Evolutionary conservation across 2,329 filamentous ascomycete species (phyloP), one percentile per base, ranked within the genome.

Genomic region (Anisogramma anomala): DNA sequence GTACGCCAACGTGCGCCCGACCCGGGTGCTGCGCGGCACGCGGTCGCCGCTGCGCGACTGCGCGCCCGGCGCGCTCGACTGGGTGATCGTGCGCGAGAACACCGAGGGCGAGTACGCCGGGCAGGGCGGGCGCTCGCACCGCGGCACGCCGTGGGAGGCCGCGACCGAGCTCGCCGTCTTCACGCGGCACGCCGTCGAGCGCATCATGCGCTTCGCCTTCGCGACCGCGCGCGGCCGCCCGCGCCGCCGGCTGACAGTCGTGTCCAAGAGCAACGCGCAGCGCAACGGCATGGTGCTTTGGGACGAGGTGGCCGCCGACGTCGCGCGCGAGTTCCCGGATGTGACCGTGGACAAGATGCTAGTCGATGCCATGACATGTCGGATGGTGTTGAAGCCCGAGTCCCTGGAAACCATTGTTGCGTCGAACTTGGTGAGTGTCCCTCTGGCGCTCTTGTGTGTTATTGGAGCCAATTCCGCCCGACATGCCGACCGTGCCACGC

Each of bases 281-380:
- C 62, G 77, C 2, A 77, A 79, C 49, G 77, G 76, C 0, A 77
- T 82, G 74, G 77, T 81, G 0, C 66, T 81, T 48, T 80, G 77
- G 77, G 77, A 81, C 51, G 69, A 77, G 50, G 64, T 81, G 9
- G 73, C 72, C 0, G 55, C 57, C 1, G 61, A 66, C n/a, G 68
- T 79, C 11, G 65, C 67, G 0, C 64, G 59, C 41, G 73, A 78
- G 1, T 80, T 72, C 49, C 70, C 72, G 0, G 73, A 79, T 48
- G 74, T 80, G 2, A 62, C 62, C 33, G 61, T 67, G 35, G 75
- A 79, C 46, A 79, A 78, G 62, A 78, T 79, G 73, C 61, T 79
- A 15, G 75, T 79, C 4, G 76, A 79, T 43, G 58, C 58, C 14
- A 63, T 64, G 59, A 64, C 61, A 3, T 53, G 53, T 4, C 48